Evolutionary conservation across 1,284 basidiomycete genomes (phyloP), one percentile per base, ranked within the genome.

Genomic region (Malassezia slooffiae): DNA sequence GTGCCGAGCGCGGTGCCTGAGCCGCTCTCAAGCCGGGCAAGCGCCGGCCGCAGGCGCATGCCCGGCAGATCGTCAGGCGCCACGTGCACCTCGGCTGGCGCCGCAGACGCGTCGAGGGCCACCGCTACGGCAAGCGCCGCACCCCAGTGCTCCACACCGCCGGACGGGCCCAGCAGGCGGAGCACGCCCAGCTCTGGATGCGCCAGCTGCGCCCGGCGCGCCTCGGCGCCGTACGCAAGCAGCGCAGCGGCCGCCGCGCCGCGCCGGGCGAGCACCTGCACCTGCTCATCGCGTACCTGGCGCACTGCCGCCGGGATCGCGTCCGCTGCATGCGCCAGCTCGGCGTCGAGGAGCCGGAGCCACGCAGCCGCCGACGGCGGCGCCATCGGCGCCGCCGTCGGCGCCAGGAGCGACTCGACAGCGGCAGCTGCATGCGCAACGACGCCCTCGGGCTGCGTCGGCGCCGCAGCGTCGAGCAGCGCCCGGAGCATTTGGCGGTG

Each of bases 401-500:
- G 38, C 30, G n/a, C 30, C 28, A 24, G 12, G 16, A 24, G 38
- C 30, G 33, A 21, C 12, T 26, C 15, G 12, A 47, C 11, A n/a
- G 29, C 20, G 3, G 19, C 17, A 15, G 29, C 21, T 8, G 44
- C 39, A n/a, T 20, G 17, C 7, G 28, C 10, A n/a, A 17, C 15
- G 10, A 41, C 39, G 7, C 20, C 9, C 5, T 19, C 11, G 21
- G n/a, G 26, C 9, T 34, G 34, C 16, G 23, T 7, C 5, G 15
- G 6, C 3, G 12, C 16, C 8, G 33, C 39, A n/a, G 33, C 5
- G 27, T 48, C 46, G 9, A 48, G 33, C 5, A 48, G 40, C 17
- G 30, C 9, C 28, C 36, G 32, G 12, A 35, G 16, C 4, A 48
- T 16, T 16, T 16, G 39, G 10, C 20, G 24, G 11, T 29, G 17